A percentile compares a stretch with the other conserved stretches of the same genome.
Evolutionary conservation across 768 basidiomycete genomes (phyloP).

Genomic region (Termitomyces titanicus): DNA sequence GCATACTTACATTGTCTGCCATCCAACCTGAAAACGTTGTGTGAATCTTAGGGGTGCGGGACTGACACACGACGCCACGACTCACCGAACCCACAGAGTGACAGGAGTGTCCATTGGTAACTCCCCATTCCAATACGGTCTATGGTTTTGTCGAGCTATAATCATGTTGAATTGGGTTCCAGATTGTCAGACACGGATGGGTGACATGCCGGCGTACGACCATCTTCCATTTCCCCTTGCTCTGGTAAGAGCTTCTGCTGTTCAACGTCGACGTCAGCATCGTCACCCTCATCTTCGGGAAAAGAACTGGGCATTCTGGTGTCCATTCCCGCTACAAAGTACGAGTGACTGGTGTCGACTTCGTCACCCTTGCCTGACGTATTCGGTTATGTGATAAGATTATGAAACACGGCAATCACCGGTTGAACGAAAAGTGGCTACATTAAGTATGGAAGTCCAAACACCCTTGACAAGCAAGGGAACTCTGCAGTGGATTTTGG

Average conservation of each 20-base stretch:
- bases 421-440: no score
- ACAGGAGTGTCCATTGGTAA: conserved; percentile 80
- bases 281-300: conserved; percentile 32
- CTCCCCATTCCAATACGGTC: conserved; percentile 91
- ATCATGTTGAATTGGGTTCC: not conserved
- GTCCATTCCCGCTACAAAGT: no score
- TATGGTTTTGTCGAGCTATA: conserved; percentile 74
- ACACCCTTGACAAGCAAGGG: no score
- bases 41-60: not conserved
- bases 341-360: no score
- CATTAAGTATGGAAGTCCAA: no score
- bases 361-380: no score
- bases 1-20: conserved; percentile 85
- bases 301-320: conserved; percentile 33
- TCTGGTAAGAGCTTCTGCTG: conserved; percentile 27
- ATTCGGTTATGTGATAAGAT: no score
- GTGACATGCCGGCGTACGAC: conserved; percentile 42
- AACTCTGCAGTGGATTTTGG: no score
- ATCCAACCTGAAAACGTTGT: conserved; percentile 64
- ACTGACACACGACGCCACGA: conserved; percentile 3
- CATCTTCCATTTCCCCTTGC: conserved; percentile 31
- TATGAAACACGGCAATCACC: no score
- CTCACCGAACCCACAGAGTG: conserved; percentile 87
- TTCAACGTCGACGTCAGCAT: conserved; percentile 30
- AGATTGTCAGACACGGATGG: not conserved